Percentiles rank a stretch among this genome's conserved stretches.
Conservation (phyloP, 495 filamentous ascomycete genomes). For the Talaromyces ruber region DNA sequence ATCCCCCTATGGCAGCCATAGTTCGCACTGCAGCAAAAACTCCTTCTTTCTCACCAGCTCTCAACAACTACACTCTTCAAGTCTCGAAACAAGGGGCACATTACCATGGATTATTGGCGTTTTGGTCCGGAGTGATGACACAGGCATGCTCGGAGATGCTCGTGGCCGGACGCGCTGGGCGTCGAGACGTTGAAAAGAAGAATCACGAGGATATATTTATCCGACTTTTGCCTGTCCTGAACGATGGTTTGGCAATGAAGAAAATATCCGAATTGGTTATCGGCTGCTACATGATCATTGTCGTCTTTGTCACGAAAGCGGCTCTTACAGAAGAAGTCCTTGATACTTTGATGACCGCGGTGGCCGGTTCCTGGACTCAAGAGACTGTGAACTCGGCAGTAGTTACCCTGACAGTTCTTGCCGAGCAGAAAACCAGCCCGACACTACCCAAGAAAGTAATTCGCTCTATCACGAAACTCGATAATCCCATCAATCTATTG, state of each 20-base stretch:
- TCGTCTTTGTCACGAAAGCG: conserved; percentile 74
- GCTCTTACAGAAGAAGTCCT: conserved; percentile 65
- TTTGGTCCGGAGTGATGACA: conserved; percentile 78
- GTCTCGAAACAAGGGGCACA: conserved; percentile 59
- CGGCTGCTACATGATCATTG: conserved; percentile 82
- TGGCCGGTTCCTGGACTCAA: conserved; percentile 63
- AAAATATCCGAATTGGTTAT: conserved; percentile 67
- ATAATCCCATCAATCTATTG: conserved; percentile 48
- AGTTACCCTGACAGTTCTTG: conserved; percentile 69
- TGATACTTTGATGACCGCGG: conserved; percentile 74
- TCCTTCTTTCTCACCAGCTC: conserved; percentile 52
- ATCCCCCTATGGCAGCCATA: conserved; percentile 69
- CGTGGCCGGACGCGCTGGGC: conserved; percentile 63
- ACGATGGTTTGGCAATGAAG: conserved; percentile 64
- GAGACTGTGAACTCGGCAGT: conserved; percentile 68
- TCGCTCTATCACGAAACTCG: conserved; percentile 57
- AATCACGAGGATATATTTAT: conserved; percentile 74
- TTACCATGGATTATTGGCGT: conserved; percentile 67
- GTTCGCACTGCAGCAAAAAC: conserved; percentile 73
- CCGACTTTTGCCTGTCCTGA: conserved; percentile 64
- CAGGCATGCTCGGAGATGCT: conserved; percentile 76
- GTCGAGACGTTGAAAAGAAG: conserved; percentile 54
- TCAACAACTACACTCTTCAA: conserved; percentile 68
- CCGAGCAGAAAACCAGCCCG: conserved; percentile 57
- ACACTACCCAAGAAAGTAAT: conserved; percentile 57